Evolutionary conservation across 805 yeast species (phyloP), one percentile per base, ranked within the genome.

Genomic region (Metschnikowia gelsemii): DNA sequence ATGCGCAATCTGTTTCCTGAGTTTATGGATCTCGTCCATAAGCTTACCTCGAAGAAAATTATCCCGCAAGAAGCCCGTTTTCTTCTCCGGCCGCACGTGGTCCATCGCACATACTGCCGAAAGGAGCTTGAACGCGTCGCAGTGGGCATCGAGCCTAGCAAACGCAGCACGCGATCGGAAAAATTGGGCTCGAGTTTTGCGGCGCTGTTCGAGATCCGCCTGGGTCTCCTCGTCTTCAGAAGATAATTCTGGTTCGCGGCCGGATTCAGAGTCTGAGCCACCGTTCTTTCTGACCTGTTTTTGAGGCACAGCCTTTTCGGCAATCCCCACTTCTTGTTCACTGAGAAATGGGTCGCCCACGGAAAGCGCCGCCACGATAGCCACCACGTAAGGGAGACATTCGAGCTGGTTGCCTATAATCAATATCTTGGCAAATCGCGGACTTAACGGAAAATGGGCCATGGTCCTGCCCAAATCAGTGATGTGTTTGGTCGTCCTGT

Each of bases 401-500:
- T 77, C 83, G 32, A 77, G 79, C 60, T 93, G 97, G 59, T 88
- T 86, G 5, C 96, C 96, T 28, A 91, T 78, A 21, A 90, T 73
- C 42, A 93, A 70, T 76, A 93, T 87, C 58, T 90, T 90, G 2
- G 98, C 82, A 61, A 85, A 95, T 35, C 99, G 72, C 2, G 99
- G 99, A 56, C 93, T 82, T 52, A 93, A 70, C 28, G 99, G 99
- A 71, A 93, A 91, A 42, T 80, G 66, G 49, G 95, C 80, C 96
- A 93, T 93, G 37, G 80, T 79, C 48, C 68, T 76, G 30, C 99
- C 99, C 38, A 89, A 67, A 0, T 78, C 81, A 0, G 98, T 89
- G 22, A 93, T 74, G 5, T 59, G 60, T 20, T 70, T 79, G 2
- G 73, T 68, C 8, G 63, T 61, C 26, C 64, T 66, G 45, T 75